Base-by-base conservation (phyloP, 768 basidiomycete genomes). In the Boletus edulis region DNA sequence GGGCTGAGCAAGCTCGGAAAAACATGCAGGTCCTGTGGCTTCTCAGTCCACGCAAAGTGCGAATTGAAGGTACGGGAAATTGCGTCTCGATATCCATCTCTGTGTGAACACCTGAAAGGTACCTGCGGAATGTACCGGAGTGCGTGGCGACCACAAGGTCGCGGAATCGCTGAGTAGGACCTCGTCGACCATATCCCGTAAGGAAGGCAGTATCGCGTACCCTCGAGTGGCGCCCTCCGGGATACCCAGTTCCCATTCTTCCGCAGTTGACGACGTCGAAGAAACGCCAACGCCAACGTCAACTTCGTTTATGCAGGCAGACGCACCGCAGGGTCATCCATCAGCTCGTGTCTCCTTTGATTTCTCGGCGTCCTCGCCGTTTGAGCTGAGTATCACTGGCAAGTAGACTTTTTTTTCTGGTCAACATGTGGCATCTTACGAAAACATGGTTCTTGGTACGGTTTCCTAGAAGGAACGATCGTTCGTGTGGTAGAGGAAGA, bases 1-100 rank as follows among this genome's bases (percentile, higher is more conserved):
- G 92, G 91, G 10, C 74, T 93, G 42, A 87, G 82, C 67, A 92
- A 91, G 69, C 88, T 90, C 65, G 91, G 91, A 34, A 93, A 91
- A 73, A 90, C 86, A 7, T 93, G 91, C 74, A 86, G 78, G 66
- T 70, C 76, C 13, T 94, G 92, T 66, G 84, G 86, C 2, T 70
- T 93, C 47, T 86, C 87, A 18, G 91, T 93, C 8, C 91, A 93
- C 67, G 74, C 83, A 45, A 92, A 89, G 69, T 94, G 92, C 70
- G 92, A 93, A 68, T 70, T 94, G 46, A 94, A 92, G 82, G 91
- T 87, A 56, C 15, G 51, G 41, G 49, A 18, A 40, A 66, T 39
- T 31, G 22, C 43, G 46, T 22, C 24, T 55, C 48, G 11, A 53
- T 45, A 29, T 45, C 44, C 18, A 45, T 46, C 24, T 42, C 22